Base-by-base conservation (phyloP, 2,329 filamentous ascomycete genomes). In the Mycosphaerella arachidis region DNA sequence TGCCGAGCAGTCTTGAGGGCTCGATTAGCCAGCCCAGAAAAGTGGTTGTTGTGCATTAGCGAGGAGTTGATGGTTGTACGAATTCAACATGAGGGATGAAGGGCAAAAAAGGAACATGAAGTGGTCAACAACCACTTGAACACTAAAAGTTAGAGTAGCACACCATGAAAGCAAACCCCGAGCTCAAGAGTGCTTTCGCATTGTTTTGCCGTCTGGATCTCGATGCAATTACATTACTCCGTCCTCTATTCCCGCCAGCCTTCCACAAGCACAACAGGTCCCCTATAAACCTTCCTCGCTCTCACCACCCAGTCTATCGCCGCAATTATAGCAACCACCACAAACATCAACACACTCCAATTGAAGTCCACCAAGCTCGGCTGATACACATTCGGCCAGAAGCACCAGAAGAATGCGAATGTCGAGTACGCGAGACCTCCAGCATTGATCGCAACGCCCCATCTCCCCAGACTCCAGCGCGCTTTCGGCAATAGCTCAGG, bases 351-450 rank as follows among this genome's bases (percentile, higher is more conserved):
- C 40, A 64, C 57, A 37, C 57, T 57, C 62, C 62, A 62, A 24
- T 64, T 62, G 33, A 60, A 60, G 18, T 60, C 60, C 46, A 53
- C 57, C 30, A 56, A n/a, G 2, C 51, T 53, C 18, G 58, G 57
- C 6, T 57, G 45, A 31, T 53, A 52, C 24, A 57, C 48, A 31
- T 58, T 58, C 43, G 76, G 76, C 74, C 74, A 77, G 64, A 77
- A 76, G 33, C 71, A 71, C 74, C 75, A 78, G 62, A 78, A 76
- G 60, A 77, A 75, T 5, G 72, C 71, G 57, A 74, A 73, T 12
- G 58, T 64, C 10, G 62, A 59, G 56, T 76, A 79, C 9, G 74
- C 53, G 7, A 78, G 57, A 5, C 73, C 74, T 0, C 63, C 60
- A n/a, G 70, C 48, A 62, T 78, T 78, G 63, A 78, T 64, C 1